Evolutionary conservation across 352 stramenopile genomes (phyloP).

Genomic region (Phytophthora tubulina): DNA sequence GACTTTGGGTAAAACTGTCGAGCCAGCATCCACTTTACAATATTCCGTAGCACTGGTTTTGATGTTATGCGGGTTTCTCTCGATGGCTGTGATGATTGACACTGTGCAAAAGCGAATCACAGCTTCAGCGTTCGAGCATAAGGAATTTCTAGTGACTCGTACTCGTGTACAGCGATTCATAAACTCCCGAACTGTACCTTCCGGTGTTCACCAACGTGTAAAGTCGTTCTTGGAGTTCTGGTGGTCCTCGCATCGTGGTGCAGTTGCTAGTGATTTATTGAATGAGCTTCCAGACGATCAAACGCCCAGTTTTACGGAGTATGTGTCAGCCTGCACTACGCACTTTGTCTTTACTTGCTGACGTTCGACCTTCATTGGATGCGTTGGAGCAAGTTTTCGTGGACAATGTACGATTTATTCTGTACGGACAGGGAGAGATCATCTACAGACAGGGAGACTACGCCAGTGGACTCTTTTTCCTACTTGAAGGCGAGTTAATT

Average conservation of each 20-base stretch:
- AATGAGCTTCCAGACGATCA: conserved; percentile 60
- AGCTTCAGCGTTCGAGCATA: conserved; percentile 62
- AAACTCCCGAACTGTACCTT: conserved; percentile 48
- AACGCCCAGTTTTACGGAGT: conserved; percentile 54
- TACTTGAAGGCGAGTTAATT: conserved; percentile 62
- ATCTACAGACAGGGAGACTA: conserved; percentile 72
- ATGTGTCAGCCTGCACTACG: conserved; percentile 63
- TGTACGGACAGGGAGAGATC: conserved; percentile 70
- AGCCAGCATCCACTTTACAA: conserved; percentile 44
- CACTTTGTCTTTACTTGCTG: conserved; percentile 48
- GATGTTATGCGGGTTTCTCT: conserved; percentile 58
- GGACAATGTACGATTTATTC: conserved; percentile 59
- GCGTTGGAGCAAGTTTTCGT: conserved; percentile 55
- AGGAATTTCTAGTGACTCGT: conserved; percentile 64
- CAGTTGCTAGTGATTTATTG: conserved; percentile 56
- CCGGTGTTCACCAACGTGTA: conserved; percentile 57
- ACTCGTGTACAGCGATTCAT: conserved; percentile 66
- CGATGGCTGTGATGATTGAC: conserved; percentile 46
- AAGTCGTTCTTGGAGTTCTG: conserved; percentile 76
- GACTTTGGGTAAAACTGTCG: conserved; percentile 50
- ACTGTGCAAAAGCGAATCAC: conserved; percentile 61
- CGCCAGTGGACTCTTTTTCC: conserved; percentile 65
- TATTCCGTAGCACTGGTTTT: conserved; percentile 47
- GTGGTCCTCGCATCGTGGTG: conserved; percentile 69
- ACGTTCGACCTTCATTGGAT: conserved; percentile 47